Percentiles rank a stretch among this genome's conserved stretches.
Conservation (phyloP, 345 rosid genomes). For the Aurinia saxatilis region DNA sequence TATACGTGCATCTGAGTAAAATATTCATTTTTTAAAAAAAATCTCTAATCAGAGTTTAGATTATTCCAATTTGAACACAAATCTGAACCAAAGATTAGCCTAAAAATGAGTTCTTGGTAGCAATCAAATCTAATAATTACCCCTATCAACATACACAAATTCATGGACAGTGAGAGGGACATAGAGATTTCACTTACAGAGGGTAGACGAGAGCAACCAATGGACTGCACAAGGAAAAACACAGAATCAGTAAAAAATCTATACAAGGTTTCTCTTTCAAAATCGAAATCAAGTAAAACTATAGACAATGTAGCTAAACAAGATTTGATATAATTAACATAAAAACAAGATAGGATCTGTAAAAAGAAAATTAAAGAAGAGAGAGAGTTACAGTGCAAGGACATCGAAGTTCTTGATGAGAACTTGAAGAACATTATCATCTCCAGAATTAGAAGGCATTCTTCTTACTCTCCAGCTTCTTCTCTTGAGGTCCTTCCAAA, state of each 20-base stretch:
- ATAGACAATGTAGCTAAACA: constrained; percentile 11
- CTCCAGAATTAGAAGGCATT: constrained; percentile 50
- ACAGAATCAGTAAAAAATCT: constrained; percentile 1
- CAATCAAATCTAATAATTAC: background rate
- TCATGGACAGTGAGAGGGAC: background rate
- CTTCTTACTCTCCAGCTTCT: constrained; percentile 12
- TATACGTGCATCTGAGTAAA: constrained; percentile 9
- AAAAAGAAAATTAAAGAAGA: background rate
- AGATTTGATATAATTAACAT: background rate
- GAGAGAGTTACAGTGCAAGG: constrained; percentile 61
- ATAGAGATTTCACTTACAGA: constrained; percentile 51
- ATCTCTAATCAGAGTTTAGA: background rate
- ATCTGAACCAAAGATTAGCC: background rate
- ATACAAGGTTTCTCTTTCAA: background rate
- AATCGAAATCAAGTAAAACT: background rate
- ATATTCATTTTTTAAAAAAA: background rate
- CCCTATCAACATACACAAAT: background rate
- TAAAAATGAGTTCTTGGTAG: background rate
- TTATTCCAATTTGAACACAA: background rate
- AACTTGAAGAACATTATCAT: constrained; percentile 64
- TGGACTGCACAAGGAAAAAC: constrained; percentile 52
- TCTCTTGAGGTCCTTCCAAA: background rate
- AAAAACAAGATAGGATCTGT: constrained; percentile 8
- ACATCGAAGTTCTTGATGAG: constrained; percentile 73
- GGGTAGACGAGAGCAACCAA: constrained; percentile 83